Base-by-base conservation (phyloP, 2,329 filamentous ascomycete genomes). In the Nemania abortiva region DNA sequence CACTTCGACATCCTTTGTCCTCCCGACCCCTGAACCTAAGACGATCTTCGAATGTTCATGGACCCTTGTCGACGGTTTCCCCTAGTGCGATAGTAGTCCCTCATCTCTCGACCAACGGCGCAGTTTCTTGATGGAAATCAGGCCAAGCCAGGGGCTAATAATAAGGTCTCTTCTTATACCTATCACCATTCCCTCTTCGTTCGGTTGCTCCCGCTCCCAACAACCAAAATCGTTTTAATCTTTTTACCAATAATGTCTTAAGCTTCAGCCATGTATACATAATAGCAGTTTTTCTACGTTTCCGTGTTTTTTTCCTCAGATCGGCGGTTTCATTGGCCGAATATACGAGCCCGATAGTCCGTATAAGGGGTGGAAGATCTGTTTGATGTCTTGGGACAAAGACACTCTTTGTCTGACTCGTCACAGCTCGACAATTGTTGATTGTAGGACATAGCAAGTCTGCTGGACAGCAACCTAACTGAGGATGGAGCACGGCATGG, bases 1-100 rank as follows among this genome's bases (percentile, higher is more conserved):
- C 69, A 64, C 66, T 59, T 66, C 52, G 52, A 55, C 52, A 63
- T 69, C 66, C 56, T 69, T 62, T 66, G 52, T 69, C 52, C 60
- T 67, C 45, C 66, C 54, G 60, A 69, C 69, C 66, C 69, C 69
- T 69, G 69, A 65, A 31, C 59, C 55, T 50, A 64, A 62, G 59
- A 60, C 37, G 42, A 60, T 65, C 66, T 56, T 71, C 55, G 59
- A 60, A 45, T 29, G 63, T 64, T 57, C 50, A 65, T 42, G 54
- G 53, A 65, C 63, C 66, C 66, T 64, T 45, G 62, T 52, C 54
- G 31, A 31, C 42, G 29, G 42, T 50, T 29, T 64, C 52, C 62
- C 61, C 61, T 50, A 39, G 54, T 20, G 13, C 9, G 5, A 47
- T 47, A 47, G 42, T 47, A 47, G 42, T 47, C 42, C 52, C 31